phyloP scores from a whole-genome alignment of 805 yeast genomes.

The Ogataea haglerorum region DNA sequence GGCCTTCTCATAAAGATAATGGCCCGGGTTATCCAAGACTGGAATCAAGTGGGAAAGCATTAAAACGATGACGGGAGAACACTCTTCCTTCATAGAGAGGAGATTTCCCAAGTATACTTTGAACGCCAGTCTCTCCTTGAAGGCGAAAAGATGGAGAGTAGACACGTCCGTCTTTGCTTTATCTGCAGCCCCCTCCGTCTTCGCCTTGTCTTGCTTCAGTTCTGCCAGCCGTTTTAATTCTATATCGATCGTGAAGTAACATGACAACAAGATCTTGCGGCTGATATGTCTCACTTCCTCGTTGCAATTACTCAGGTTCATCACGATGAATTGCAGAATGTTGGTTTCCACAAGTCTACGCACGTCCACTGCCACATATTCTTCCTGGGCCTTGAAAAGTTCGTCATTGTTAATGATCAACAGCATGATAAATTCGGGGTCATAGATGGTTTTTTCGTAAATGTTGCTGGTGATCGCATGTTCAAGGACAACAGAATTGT shows the following conservation, averaged over 20 bases:
- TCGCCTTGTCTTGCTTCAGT: constrained; percentile 17
- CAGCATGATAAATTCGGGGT: constrained; percentile 66
- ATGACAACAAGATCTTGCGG: constrained; percentile 41
- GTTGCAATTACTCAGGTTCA: constrained; percentile 41
- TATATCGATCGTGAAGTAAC: constrained; percentile 40
- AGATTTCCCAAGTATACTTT: constrained; percentile 51
- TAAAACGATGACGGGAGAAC: constrained; percentile 51
- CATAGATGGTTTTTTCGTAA: constrained; percentile 44
- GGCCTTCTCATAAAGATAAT: constrained; percentile 67
- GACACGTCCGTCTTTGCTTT: constrained; percentile 8
- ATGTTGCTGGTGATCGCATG: constrained; percentile 18
- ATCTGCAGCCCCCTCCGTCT: background rate
- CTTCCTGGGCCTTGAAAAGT: constrained; percentile 38
- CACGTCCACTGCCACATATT: constrained; percentile 42
- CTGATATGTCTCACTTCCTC: constrained; percentile 35
- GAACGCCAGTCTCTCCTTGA: constrained; percentile 55
- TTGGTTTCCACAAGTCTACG: constrained; percentile 55
- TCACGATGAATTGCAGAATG: constrained; percentile 48
- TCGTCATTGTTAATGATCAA: constrained; percentile 64
- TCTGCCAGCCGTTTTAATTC: constrained; percentile 30
- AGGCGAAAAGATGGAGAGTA: constrained; percentile 22
- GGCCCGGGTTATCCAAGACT: constrained; percentile 65
- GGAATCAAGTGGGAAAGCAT: constrained; percentile 54
- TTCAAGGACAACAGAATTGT: constrained; percentile 14
- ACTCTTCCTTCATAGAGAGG: constrained; percentile 33